Evolutionary conservation across 805 yeast genomes (phyloP), one percentile per base, ranked within the genome.

Genomic region (Suhomyces emberorum): DNA sequence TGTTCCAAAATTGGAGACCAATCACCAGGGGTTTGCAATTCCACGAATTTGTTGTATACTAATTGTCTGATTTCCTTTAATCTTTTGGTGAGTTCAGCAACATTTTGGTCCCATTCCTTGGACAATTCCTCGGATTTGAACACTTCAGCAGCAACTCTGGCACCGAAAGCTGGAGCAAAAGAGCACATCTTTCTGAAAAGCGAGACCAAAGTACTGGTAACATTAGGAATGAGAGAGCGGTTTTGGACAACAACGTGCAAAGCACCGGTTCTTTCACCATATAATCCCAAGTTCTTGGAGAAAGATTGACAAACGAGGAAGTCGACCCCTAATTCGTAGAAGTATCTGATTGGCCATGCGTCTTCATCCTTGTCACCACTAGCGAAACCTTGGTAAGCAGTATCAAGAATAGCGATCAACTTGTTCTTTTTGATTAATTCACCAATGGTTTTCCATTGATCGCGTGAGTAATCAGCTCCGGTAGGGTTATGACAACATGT

Each of bases 161-260:
- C 73, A 11, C 75, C 74, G 45, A 58, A 70, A 4, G 74, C 70
- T 7, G 75, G 74, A 3, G 69, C 72, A 51, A 67, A 66, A 4
- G 75, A 70, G 37, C 68, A 59, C 46, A 64, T 70, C n/a, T 54
- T 44, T 46, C 74, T 53, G 47, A 69, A 60, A 24, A 55, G 30
- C 10, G 59, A 50, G 9, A 61, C 52, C 49, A 70, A 52, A 22
- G 51, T 51, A 14, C 57, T 52, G 37, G 44, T 44, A 20, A 53
- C 52, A 15, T 46, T 48, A 10, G 41, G 42, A 8, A 39, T 40
- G n/a, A 38, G 28, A 2, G 38, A 35, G 15, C 28, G 29, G 35
- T 58, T 57, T 21, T 46, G 48, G 7, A 51, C 35, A 17, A 57
- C 61, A 21, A 57, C 65, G 45, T 61, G 70, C 32, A 59, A 54